These are phyloP conservation scores for Calocybe gangraenosa DNA, from an alignment of 768 basidiomycete species.

Conservation along the genomic window DNA sequence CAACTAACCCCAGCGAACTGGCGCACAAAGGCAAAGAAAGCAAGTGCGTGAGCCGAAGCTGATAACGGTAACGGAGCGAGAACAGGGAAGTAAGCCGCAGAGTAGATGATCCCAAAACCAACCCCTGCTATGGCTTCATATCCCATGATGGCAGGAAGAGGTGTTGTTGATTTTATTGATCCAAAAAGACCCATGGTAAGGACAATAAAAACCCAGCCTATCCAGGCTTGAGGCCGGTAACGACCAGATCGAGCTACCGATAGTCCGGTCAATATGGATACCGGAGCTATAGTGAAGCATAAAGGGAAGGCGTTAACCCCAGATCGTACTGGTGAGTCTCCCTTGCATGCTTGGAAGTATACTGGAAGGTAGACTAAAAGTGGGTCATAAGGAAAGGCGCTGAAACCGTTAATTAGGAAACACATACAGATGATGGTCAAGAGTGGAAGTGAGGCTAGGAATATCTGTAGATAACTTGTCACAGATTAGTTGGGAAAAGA, in stretches of 20 bases:
- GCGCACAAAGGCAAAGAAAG: slow-evolving; percentile 37
- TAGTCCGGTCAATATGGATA: slow-evolving; percentile 31
- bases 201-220: slow-evolving; percentile 32
- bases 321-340: slow-evolving; percentile 29
- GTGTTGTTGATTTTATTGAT: slow-evolving; percentile 13
- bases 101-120: slow-evolving; percentile 19
- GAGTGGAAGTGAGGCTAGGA: slow-evolving; percentile 23
- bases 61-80: slow-evolving; percentile 39
- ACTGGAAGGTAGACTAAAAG: slow-evolving; percentile 34
- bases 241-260: slow-evolving; percentile 22
- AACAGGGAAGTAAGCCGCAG: slow-evolving; percentile 38
- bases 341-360: slow-evolving; percentile 42
- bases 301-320: slow-evolving; percentile 32
- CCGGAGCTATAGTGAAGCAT: slow-evolving; percentile 31
- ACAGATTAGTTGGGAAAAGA: not conserved
- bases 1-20: slow-evolving; percentile 27
- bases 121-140: slow-evolving; percentile 17
- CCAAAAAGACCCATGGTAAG: slow-evolving; percentile 28
- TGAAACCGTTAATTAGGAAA: not conserved
- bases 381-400: slow-evolving; percentile 8
- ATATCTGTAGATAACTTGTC: slow-evolving; percentile 28
- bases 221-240: slow-evolving; percentile 29
- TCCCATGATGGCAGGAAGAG: slow-evolving; percentile 12
- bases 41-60: slow-evolving; percentile 37
- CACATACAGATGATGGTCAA: slow-evolving; percentile 20